Evolutionary conservation across 2,329 filamentous ascomycete genomes (phyloP).

Genomic region (Fusarium transvaalense): DNA sequence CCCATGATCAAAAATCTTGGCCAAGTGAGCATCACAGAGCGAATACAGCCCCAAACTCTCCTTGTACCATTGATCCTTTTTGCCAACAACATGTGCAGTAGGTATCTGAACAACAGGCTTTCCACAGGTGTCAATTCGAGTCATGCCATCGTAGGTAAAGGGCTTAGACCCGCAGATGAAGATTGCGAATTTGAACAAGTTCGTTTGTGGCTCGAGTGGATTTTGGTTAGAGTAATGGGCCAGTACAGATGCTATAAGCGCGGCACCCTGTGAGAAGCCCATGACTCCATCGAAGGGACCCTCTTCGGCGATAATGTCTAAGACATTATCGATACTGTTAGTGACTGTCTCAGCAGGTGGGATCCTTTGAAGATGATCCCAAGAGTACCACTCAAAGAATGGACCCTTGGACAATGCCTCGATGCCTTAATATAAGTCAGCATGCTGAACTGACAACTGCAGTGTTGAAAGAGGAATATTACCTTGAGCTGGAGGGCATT

Average conservation of each 20-base stretch:
- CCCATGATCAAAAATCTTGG: neutral
- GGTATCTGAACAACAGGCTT: neutral
- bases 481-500: conserved; percentile 1
- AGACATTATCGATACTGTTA: neutral
- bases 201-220: neutral
- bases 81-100: neutral
- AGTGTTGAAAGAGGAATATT: neutral
- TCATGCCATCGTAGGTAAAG: neutral
- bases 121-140: neutral
- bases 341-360: neutral
- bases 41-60: neutral
- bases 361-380: neutral
- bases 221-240: neutral
- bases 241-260: neutral
- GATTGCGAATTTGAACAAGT: conserved; percentile 1
- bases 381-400: neutral
- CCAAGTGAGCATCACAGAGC: neutral
- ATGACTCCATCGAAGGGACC: conserved; percentile 1
- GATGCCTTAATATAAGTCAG: neutral
- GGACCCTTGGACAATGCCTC: neutral
- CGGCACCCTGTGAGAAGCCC: neutral
- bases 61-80: neutral
- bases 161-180: neutral
- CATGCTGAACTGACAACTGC: neutral
- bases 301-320: neutral